A percentile compares a stretch with the other conserved stretches of the same genome.
Evolutionary conservation across 176 grass and related monocot genomes (phyloP).

Genomic region (Oryza meridionalis): DNA sequence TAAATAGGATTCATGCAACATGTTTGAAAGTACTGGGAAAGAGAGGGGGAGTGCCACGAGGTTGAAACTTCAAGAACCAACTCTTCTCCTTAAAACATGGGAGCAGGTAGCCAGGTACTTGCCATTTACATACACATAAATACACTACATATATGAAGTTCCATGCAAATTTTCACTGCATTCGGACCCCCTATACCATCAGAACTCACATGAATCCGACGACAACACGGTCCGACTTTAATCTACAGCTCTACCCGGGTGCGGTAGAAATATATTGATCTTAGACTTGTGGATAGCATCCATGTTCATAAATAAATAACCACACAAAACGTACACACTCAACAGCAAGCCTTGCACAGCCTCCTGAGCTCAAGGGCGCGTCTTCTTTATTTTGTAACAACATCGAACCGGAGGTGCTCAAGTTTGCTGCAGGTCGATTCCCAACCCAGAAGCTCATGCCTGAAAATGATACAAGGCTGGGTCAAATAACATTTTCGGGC

Average conservation of each 20-base stretch:
- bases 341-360: constrained; percentile 8
- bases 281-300: constrained; percentile 45
- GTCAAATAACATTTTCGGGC: background rate
- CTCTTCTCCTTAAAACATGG: background rate
- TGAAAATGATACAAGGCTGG: background rate
- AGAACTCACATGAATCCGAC: background rate
- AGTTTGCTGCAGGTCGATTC: constrained; percentile 9
- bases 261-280: constrained; percentile 1
- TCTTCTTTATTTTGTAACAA: background rate
- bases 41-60: no score
- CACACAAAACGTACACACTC: constrained; percentile 7
- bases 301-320: background rate
- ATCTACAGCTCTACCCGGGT: constrained; percentile 33
- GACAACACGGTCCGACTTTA: background rate
- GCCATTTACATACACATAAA: background rate
- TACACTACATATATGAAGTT: background rate
- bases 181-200: background rate
- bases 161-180: background rate
- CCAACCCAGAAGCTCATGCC: constrained; percentile 33
- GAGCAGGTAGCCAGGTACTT: background rate
- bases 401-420: background rate
- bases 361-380: constrained; percentile 14
- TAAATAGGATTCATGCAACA: no score
- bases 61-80: background rate
- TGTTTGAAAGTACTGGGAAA: background rate